phyloP scores from a whole-genome alignment of 805 yeast genomes.

The Candida glaebosa region DNA sequence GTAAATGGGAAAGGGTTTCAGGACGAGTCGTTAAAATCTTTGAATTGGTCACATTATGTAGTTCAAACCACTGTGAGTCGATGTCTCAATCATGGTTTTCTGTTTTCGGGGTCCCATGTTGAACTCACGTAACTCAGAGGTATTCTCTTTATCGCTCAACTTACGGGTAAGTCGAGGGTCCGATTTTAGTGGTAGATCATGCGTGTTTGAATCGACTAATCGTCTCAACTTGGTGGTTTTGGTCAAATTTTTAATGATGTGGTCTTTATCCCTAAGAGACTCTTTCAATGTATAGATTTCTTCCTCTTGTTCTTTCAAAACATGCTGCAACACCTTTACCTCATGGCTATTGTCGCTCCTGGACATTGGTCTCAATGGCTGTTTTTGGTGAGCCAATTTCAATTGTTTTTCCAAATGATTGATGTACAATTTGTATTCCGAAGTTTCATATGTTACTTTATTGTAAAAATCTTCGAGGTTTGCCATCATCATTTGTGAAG shows the following conservation, averaged over 20 bases:
- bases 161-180: neutral
- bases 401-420: conserved; percentile 56
- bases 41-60: too few relatives aligned
- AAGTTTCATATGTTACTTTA: conserved; percentile 48
- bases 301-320: conserved; percentile 59
- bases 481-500: conserved; percentile 41
- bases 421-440: conserved; percentile 59
- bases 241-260: conserved; percentile 69
- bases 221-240: conserved; percentile 60
- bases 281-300: conserved; percentile 65
- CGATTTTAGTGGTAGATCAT: neutral
- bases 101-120: conserved; percentile 19
- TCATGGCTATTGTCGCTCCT: neutral
- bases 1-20: too few relatives aligned
- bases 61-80: too few relatives aligned
- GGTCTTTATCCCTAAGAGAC: conserved; percentile 67
- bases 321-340: conserved; percentile 2
- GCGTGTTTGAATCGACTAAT: conserved; percentile 35
- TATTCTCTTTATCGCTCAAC: conserved; percentile 12
- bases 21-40: too few relatives aligned
- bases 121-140: conserved; percentile 16
- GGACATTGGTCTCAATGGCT: neutral
- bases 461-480: conserved; percentile 48
- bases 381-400: conserved; percentile 23
- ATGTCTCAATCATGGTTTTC: too few relatives aligned